phyloP scores from a whole-genome alignment of 2,329 filamentous ascomycete species.

The Curvularia verruculosa region DNA sequence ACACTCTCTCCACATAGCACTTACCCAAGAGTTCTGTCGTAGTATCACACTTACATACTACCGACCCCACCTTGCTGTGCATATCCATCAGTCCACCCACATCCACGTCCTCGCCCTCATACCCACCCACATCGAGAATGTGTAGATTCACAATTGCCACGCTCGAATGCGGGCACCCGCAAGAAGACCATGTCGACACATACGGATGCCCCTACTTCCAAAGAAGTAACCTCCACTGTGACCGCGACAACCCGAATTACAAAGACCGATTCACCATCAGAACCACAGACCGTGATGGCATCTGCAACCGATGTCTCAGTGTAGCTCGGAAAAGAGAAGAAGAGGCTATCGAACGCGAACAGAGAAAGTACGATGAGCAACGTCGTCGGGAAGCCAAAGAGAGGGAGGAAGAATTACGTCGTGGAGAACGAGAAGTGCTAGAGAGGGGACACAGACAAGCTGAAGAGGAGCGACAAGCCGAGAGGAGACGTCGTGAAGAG shows the following conservation, averaged over 20 bases:
- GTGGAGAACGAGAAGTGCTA: constrained; percentile 11
- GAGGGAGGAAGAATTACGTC: constrained; percentile 13
- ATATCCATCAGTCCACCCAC: background rate
- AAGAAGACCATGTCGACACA: constrained; percentile 27
- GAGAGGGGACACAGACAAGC: constrained; percentile 9
- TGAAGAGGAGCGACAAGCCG: constrained; percentile 8
- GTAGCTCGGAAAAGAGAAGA: constrained; percentile 16
- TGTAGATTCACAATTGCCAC: constrained; percentile 30
- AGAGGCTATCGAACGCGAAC: constrained; percentile 18
- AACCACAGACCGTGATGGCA: constrained; percentile 19
- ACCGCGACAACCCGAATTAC: constrained; percentile 26
- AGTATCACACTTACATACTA: constrained; percentile 6
- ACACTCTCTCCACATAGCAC: constrained; percentile 7
- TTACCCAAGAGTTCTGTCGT: constrained; percentile 11
- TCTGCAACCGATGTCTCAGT: constrained; percentile 25
- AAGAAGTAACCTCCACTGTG: constrained; percentile 19
- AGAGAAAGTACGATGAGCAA: constrained; percentile 12
- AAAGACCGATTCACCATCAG: constrained; percentile 19
- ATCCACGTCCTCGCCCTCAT: background rate
- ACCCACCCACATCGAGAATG: constrained; percentile 15
- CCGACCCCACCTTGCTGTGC: background rate
- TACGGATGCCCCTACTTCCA: constrained; percentile 23
- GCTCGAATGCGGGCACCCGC: constrained; percentile 29
- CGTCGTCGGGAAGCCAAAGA: constrained; percentile 17
- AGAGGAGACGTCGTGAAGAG: constrained; percentile 4